These are phyloP conservation scores for Chlorella sorokiniana DNA, from an alignment of 139 green algal genomes.

Conservation along the genomic window DNA sequence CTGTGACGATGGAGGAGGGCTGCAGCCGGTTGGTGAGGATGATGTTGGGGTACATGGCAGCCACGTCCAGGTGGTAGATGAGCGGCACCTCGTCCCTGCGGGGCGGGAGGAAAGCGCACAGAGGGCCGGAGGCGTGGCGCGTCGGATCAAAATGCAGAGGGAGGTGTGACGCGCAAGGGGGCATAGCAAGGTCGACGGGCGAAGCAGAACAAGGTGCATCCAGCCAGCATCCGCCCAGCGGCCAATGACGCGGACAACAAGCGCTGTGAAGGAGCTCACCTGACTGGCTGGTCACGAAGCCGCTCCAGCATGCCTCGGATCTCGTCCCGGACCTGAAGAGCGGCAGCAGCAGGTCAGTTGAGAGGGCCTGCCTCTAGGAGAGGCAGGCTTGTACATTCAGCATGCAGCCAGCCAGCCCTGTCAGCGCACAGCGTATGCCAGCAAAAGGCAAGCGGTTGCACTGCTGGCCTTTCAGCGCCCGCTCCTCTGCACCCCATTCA, in stretches of 20 bases:
- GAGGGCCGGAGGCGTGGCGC: not conserved
- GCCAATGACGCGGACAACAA: not conserved
- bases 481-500: not conserved
- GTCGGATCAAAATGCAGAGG: not conserved
- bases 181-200: no score
- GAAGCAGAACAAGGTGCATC: not conserved
- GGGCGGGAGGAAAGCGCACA: not conserved
- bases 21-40: conserved; percentile 97
- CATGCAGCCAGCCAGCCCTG: no score
- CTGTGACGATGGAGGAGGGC: conserved; percentile 81
- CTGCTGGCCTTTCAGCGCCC: not conserved
- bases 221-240: not conserved
- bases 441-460: not conserved
- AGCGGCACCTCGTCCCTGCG: conserved; percentile 82
- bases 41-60: conserved; percentile 99
- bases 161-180: not conserved
- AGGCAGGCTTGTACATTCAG: not conserved
- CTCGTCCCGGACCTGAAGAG: conserved; percentile 47
- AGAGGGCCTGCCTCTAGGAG: not conserved
- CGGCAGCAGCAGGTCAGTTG: not conserved
- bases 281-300: conserved; percentile 80
- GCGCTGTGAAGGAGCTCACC: not conserved
- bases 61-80: conserved; percentile 99
- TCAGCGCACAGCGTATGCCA: no score
- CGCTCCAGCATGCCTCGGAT: conserved; percentile 71